These are phyloP conservation scores for Encephalitozoon cuniculi DNA, from an alignment of 371 early-diverging fungal species.

Conservation along the genomic window DNA sequence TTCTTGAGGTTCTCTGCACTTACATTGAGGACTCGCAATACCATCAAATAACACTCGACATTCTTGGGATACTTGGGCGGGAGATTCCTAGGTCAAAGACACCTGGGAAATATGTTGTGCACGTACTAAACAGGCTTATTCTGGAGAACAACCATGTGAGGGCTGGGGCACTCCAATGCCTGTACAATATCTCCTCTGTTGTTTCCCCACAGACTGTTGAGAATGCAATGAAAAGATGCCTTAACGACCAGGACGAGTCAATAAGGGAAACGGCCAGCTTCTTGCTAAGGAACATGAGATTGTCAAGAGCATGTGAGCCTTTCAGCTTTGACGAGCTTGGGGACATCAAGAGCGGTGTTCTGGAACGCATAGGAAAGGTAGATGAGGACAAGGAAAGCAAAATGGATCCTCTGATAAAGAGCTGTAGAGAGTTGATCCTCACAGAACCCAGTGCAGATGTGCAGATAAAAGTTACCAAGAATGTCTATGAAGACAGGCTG, in stretches of 20 bases:
- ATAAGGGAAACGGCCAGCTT: background rate
- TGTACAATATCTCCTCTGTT: constrained; percentile 23
- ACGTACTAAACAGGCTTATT: constrained; percentile 58
- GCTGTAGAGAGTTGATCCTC: constrained; percentile 39
- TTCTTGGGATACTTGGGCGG: constrained; percentile 51
- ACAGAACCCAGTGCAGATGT: constrained; percentile 32
- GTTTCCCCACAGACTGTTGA: background rate
- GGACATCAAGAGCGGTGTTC: constrained; percentile 19
- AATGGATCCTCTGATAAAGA: constrained; percentile 17
- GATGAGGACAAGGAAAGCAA: constrained; percentile 7
- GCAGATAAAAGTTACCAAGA: constrained; percentile 27
- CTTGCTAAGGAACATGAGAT: background rate
- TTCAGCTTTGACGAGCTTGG: constrained; percentile 41
- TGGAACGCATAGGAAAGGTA: background rate
- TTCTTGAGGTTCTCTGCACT: constrained; percentile 39
- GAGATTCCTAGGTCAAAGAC: constrained; percentile 29
- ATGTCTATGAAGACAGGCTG: constrained; percentile 10
- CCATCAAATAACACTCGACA: constrained; percentile 53
- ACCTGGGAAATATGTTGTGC: constrained; percentile 42
- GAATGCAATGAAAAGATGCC: background rate
- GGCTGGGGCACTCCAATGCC: constrained; percentile 37
- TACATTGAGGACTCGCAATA: constrained; percentile 60
- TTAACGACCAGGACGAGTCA: constrained; percentile 3
- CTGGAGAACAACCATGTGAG: constrained; percentile 57
- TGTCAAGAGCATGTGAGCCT: background rate